Conservation (phyloP, 2,329 filamentous ascomycete species). For the Bipolaris zeicola region DNA sequence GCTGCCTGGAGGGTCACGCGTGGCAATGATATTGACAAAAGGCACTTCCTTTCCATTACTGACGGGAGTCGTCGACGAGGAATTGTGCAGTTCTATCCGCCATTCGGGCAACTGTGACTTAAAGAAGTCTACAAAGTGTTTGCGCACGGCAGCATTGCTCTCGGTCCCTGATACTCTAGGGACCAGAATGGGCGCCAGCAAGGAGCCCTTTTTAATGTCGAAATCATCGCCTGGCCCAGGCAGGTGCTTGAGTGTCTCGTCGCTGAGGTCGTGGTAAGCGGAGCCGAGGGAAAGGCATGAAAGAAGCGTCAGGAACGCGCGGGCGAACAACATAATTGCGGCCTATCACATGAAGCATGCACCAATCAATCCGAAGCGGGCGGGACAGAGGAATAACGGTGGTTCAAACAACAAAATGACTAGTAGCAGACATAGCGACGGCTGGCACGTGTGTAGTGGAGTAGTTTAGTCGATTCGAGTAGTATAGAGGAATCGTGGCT, state of each 20-base stretch:
- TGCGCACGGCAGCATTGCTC: constrained; percentile 74
- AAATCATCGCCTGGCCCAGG: constrained; percentile 76
- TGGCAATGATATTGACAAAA: constrained; percentile 86
- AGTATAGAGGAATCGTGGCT: constrained; percentile 6
- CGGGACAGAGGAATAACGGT: background rate
- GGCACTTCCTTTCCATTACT: constrained; percentile 75
- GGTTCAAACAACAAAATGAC: background rate
- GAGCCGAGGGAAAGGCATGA: constrained; percentile 34
- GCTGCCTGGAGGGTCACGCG: constrained; percentile 86
- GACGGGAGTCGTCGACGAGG: constrained; percentile 79
- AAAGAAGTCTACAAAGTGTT: constrained; percentile 89
- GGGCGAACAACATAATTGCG: constrained; percentile 25
- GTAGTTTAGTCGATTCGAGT: background rate
- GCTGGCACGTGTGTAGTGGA: background rate
- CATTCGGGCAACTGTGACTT: constrained; percentile 75
- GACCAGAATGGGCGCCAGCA: constrained; percentile 85
- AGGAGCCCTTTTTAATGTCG: constrained; percentile 74
- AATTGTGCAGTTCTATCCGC: constrained; percentile 85
- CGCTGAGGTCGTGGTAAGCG: constrained; percentile 69
- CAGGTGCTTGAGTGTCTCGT: constrained; percentile 73
- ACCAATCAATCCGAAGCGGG: background rate
- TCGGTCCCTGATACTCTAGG: constrained; percentile 87
- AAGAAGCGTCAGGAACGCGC: constrained; percentile 31
- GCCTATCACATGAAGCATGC: constrained; percentile 18
- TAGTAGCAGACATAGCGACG: too few species aligned